Base-by-base conservation (phyloP, 1,284 basidiomycete genomes). In the Mycosarcoma mackinlayi region DNA sequence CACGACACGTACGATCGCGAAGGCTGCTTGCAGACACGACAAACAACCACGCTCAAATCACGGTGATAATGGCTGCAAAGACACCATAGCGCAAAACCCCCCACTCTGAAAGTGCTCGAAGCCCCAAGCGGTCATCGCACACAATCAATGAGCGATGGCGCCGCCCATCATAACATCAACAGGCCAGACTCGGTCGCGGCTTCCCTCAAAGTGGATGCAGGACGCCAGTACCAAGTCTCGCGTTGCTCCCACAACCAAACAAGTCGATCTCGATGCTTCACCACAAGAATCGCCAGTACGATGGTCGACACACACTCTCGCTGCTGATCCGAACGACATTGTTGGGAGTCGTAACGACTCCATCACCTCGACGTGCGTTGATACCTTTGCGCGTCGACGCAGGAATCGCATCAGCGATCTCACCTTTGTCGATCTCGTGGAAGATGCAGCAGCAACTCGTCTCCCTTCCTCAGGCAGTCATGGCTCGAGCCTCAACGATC, bases 351-450 rank as follows among this genome's bases (percentile, higher is more conserved):
- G 66, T 8, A 52, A 60, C 31, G 60, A 64, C 34, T 60, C 60
- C 19, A 69, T 56, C 33, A 51, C 59, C 18, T 63, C 51, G n/a
- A 64, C 63, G 10, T 66, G 48, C 33, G 63, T 66, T 27, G 67
- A 70, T 28, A 64, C 61, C 14, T 70, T 70, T 45, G 61, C 67
- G 3, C 61, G 60, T 30, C 61, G 67, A 19, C 61, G 67, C 28
- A 64, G 58, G 56, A 64, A 54, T 35, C 52, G 67, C 18, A 28
- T 70, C 53, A 70, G 67, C 53, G 67, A 64, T 30, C 49, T 70
- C 40, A 64, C 67, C 18, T 61, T 31, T 27, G 51, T 70, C 2
- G 61, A 70, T 21, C 48, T 48, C 10, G 23, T 51, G 4, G 61
- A 70, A 9, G 53, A 60, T 16, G 38, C 40, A 16, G 35, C 40